A percentile compares a stretch with the other conserved stretches of the same genome.
Evolutionary conservation across 192 early-diverging fungal genomes (phyloP).

Genomic region (Coemansia pectinata): DNA sequence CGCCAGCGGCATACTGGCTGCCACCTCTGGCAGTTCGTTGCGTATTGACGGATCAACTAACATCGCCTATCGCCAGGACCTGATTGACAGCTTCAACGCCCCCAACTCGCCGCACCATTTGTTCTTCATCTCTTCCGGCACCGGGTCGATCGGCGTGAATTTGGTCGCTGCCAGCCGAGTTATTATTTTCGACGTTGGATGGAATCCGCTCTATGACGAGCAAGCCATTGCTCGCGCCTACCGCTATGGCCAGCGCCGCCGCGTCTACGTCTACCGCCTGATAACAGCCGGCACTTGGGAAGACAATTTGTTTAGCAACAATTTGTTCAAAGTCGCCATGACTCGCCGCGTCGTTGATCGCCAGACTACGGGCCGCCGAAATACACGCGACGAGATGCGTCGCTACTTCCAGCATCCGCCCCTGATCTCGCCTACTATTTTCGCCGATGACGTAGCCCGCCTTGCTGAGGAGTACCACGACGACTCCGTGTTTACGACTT

Average conservation of each 20-base stretch:
- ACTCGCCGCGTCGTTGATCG: slow-evolving; percentile 67
- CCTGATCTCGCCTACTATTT: not conserved
- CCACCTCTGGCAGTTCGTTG: slow-evolving; percentile 11
- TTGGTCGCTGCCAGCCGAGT: slow-evolving; percentile 71
- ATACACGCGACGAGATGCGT: slow-evolving; percentile 55
- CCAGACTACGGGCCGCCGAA: slow-evolving; percentile 55
- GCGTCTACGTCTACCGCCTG: slow-evolving; percentile 70
- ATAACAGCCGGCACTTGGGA: slow-evolving; percentile 63
- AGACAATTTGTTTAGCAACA: slow-evolving; percentile 62
- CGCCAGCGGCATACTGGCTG: slow-evolving; percentile 11
- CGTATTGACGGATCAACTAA: slow-evolving; percentile 61
- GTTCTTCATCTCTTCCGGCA: slow-evolving; percentile 64
- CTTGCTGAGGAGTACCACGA: slow-evolving; percentile 21
- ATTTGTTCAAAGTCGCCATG: slow-evolving; percentile 72
- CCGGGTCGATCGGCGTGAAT: slow-evolving; percentile 65
- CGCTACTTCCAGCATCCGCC: slow-evolving; percentile 57
- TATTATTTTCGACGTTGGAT: slow-evolving; percentile 72
- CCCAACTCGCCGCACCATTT: slow-evolving; percentile 26
- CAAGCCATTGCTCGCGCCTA: slow-evolving; percentile 74
- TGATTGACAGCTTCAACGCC: slow-evolving; percentile 68
- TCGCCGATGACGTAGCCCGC: not conserved
- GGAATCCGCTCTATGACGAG: slow-evolving; percentile 79
- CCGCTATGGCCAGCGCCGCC: slow-evolving; percentile 69
- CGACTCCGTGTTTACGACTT: slow-evolving; percentile 23
- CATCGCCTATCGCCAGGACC: slow-evolving; percentile 50